Base-by-base conservation (phyloP, 179 eudicot species). In the Pouteria campechiana region DNA sequence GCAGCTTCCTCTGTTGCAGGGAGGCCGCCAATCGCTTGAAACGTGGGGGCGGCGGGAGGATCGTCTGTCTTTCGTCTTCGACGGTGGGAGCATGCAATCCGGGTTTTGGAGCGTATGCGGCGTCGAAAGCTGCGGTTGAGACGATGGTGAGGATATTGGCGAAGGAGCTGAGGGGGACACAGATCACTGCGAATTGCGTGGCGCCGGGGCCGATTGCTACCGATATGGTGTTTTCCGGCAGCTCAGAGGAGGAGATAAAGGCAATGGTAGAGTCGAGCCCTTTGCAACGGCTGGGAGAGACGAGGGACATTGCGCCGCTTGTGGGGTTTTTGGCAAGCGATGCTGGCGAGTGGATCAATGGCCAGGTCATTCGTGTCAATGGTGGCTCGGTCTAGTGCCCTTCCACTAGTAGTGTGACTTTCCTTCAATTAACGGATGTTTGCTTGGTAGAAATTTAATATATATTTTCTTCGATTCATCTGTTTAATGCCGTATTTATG, bases 71-170 rank as follows among this genome's bases (percentile, higher is more conserved):
- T 6, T 45, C 83, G 6, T 19, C 86, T 20, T 69, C 95, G 2
- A 7, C 67, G 19, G 73, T 75, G 38, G 86, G 35, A 28, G 33
- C 59, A 0, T 27, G 57, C 48, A 33, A 10, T 15, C 83, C 81
- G 0, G 73, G 81, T 15, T 63, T 50, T 20, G 74, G 63, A 34
- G 76, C 79, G 0, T 80, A 77, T 37, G 18, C 69, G 1, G 76
- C 83, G 1, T 81, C 86, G 7, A 81, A 84, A 52, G 95, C 86
- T 1, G 92, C 94, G 2, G 78, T 81, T 34, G 90, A 80, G 67
- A 65, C 81, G 4, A 76, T 84, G 83, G 61, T 58, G 14, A 77
- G 72, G 75, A 67, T 67, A 5, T 32, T 80, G 33, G 82, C 83
- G 0, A 76, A 80, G 73, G 94, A 83, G 66, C 50, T 84, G 46